These are phyloP conservation scores for Irpex sp. DNA, from an alignment of 1,284 basidiomycete species.

Conservation along the genomic window DNA sequence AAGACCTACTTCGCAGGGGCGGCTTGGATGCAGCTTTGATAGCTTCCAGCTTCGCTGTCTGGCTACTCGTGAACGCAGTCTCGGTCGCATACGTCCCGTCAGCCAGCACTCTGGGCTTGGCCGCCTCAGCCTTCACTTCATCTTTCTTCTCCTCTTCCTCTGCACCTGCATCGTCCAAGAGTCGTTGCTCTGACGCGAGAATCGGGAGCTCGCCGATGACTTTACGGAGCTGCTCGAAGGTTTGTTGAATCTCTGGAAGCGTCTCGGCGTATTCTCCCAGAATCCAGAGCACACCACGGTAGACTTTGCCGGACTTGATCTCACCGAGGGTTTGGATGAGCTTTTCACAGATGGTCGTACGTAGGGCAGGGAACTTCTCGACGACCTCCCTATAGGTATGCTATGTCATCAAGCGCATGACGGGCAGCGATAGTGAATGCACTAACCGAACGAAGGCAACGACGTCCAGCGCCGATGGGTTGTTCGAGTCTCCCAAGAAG, in stretches of 20 bases:
- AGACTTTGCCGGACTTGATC: conserved; percentile 97
- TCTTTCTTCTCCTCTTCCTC: conserved; percentile 37
- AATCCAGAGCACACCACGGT: conserved; percentile 96
- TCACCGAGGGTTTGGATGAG: conserved; percentile 81
- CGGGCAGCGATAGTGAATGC: neutral
- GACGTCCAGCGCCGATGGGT: conserved; percentile 93
- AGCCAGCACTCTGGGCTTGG: conserved; percentile 72
- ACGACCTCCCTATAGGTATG: conserved; percentile 74
- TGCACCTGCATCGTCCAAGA: conserved; percentile 65
- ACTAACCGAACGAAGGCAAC: conserved; percentile 87
- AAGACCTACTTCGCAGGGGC: conserved; percentile 68
- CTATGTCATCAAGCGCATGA: neutral
- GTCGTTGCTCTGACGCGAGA: conserved; percentile 80
- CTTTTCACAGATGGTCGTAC: conserved; percentile 81
- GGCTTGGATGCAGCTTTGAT: conserved; percentile 88
- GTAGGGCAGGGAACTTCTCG: conserved; percentile 93
- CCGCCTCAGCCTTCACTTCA: conserved; percentile 36
- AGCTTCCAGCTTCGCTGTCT: conserved; percentile 66
- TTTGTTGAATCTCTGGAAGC: conserved; percentile 59
- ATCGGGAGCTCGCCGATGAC: conserved; percentile 97
- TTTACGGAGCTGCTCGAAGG: conserved; percentile 80
- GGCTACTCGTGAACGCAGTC: conserved; percentile 78
- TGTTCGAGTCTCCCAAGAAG: conserved; percentile 95
- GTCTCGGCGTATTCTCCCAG: conserved; percentile 90
- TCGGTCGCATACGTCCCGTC: conserved; percentile 99